phyloP scores from a whole-genome alignment of 2,329 filamentous ascomycete species.

The Neodidymelliopsis sp. region DNA sequence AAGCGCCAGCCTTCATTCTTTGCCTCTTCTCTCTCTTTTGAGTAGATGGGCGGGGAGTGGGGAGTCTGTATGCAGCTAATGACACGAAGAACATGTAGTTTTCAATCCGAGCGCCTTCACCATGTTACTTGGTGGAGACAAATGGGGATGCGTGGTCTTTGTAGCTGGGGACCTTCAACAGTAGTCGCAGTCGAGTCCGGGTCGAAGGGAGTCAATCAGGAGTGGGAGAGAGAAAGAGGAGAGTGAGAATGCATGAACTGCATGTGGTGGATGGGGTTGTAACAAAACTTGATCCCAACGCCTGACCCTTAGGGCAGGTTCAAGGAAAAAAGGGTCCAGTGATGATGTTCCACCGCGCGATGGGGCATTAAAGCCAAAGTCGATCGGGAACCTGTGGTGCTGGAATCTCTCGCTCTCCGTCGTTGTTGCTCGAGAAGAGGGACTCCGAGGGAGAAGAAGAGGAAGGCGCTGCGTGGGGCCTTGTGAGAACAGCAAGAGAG shows the following conservation, averaged over 20 bases:
- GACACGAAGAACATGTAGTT: conserved; percentile 42
- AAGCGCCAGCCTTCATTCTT: conserved; percentile 34
- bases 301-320: conserved; percentile 24
- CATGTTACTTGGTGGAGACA: too few relatives aligned
- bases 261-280: conserved; percentile 15
- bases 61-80: conserved; percentile 35
- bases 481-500: conserved; percentile 46
- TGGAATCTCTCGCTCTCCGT: conserved; percentile 15
- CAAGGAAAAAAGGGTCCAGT: conserved; percentile 34
- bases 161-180: conserved; percentile 31
- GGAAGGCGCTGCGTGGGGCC: conserved; percentile 30
- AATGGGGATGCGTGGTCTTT: conserved; percentile 38
- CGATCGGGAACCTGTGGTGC: conserved; percentile 38
- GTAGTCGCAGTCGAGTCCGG: too few relatives aligned
- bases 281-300: conserved; percentile 7
- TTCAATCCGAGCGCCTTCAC: conserved; percentile 47
- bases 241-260: too few relatives aligned
- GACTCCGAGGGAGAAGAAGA: background rate
- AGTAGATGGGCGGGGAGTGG: background rate
- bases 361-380: conserved; percentile 47
- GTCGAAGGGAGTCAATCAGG: too few relatives aligned
- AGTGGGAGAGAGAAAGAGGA: too few relatives aligned
- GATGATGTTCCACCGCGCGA: conserved; percentile 40
- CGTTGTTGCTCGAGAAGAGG: too few relatives aligned
- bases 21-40: background rate